Percentiles rank a stretch among this genome's conserved stretches.
Evolutionary conservation across 179 eudicot genomes (phyloP).

Genomic region (Silene coronaria): DNA sequence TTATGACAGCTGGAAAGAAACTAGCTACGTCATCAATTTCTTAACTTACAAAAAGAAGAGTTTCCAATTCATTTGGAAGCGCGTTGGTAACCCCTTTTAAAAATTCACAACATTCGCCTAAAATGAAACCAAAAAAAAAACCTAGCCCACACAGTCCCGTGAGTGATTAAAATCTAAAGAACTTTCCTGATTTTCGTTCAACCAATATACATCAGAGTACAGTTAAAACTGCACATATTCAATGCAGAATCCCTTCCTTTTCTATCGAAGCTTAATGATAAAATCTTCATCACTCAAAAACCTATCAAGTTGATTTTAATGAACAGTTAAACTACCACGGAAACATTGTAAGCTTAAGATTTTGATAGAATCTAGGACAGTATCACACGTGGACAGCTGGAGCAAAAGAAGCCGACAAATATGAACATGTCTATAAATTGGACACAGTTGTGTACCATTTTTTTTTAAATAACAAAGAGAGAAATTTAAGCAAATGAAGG

Average conservation of each 20-base stretch:
- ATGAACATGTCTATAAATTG: neutral
- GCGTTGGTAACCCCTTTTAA: too few species aligned
- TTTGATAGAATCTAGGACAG: neutral
- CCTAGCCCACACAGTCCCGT: too few species aligned
- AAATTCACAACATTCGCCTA: too few species aligned
- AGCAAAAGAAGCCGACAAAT: neutral
- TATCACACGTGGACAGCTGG: neutral
- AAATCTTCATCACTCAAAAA: neutral
- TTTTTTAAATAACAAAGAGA: neutral
- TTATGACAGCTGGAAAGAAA: neutral
- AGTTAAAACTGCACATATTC: too few species aligned
- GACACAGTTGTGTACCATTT: neutral
- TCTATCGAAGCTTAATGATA: neutral
- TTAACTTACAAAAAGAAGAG: neutral
- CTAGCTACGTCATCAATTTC: neutral
- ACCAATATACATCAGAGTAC: too few species aligned
- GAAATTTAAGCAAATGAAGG: neutral
- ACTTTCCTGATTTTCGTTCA: too few species aligned
- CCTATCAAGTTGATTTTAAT: neutral
- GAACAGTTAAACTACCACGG: neutral
- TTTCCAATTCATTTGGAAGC: neutral
- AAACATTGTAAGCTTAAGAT: neutral
- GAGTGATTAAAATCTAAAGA: too few species aligned
- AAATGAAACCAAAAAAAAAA: too few species aligned
- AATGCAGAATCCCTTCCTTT: too few species aligned